phyloP scores from a whole-genome alignment of 148 eudicot genomes.

The Rheum nobile region DNA sequence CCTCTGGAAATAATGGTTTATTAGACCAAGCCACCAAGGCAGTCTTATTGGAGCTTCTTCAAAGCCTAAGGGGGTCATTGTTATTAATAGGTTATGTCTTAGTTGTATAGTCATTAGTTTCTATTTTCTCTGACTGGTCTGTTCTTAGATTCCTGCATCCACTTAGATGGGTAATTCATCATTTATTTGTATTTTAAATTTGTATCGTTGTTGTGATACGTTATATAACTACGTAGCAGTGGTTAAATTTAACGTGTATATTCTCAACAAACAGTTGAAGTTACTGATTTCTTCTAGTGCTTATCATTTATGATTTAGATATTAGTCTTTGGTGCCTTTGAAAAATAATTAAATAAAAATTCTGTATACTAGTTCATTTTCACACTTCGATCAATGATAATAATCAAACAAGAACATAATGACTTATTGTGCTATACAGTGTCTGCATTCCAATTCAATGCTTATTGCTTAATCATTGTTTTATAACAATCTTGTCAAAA shows the following conservation, averaged over 20 bases:
- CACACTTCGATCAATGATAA: not conserved
- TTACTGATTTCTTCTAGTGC: too few species aligned
- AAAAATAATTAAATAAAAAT: too few species aligned
- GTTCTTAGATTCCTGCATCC: not conserved
- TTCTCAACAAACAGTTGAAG: too few species aligned
- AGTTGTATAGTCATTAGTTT: not conserved
- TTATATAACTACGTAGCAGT: not conserved
- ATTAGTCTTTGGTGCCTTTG: not conserved
- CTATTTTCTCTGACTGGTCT: not conserved
- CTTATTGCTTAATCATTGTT: not conserved
- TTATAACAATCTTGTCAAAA: not conserved
- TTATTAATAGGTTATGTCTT: not conserved
- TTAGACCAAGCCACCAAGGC: not conserved
- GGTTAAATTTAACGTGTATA: too few species aligned
- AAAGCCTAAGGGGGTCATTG: not conserved
- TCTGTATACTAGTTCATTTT: too few species aligned
- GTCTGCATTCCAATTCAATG: too few species aligned
- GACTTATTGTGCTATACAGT: too few species aligned
- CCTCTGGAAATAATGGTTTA: not conserved
- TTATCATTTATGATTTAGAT: not conserved
- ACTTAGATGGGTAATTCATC: not conserved
- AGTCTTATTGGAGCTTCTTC: not conserved
- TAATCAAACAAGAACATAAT: not conserved
- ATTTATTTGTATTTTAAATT: not conserved
- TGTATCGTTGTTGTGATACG: not conserved